A percentile compares a stretch with the other conserved stretches of the same genome.
Evolutionary conservation across 139 green algal genomes (phyloP).

Genomic region (Ulvella scutata): DNA sequence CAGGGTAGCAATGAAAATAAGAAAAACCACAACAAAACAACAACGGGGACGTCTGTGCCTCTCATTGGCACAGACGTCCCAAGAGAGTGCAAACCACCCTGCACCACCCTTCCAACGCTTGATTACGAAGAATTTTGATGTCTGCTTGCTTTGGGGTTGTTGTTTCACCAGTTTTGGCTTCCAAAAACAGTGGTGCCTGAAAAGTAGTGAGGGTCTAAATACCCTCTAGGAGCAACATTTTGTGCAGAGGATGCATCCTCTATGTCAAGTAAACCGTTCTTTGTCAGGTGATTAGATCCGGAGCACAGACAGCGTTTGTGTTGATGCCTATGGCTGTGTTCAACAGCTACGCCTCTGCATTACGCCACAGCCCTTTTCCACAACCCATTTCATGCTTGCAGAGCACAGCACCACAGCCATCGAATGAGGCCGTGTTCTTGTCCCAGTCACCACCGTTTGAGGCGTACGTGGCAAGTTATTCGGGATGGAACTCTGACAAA

Average conservation of each 20-base stretch:
- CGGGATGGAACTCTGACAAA: constrained; percentile 27
- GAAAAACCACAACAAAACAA: too few relatives aligned
- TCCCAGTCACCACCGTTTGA: constrained; percentile 7
- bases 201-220: too few relatives aligned
- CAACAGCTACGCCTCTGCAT: neutral
- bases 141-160: too few relatives aligned
- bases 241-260: neutral
- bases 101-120: too few relatives aligned
- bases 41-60: too few relatives aligned
- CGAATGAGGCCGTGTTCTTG: constrained; percentile 27
- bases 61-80: too few relatives aligned
- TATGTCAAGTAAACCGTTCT: neutral
- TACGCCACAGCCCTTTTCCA: neutral
- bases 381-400: constrained; percentile 1
- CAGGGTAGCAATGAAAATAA: too few relatives aligned
- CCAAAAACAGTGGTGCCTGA: too few relatives aligned
- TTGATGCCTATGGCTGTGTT: neutral
- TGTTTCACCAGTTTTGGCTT: too few relatives aligned
- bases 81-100: neutral
- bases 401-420: constrained; percentile 29
- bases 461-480: constrained; percentile 37
- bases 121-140: too few relatives aligned
- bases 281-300: too few relatives aligned
- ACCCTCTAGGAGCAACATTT: neutral
- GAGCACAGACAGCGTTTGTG: neutral